Percentiles rank a stretch among this genome's conserved stretches.
phyloP scores from a whole-genome alignment of 768 basidiomycete genomes.

The Mycena polygramma region DNA sequence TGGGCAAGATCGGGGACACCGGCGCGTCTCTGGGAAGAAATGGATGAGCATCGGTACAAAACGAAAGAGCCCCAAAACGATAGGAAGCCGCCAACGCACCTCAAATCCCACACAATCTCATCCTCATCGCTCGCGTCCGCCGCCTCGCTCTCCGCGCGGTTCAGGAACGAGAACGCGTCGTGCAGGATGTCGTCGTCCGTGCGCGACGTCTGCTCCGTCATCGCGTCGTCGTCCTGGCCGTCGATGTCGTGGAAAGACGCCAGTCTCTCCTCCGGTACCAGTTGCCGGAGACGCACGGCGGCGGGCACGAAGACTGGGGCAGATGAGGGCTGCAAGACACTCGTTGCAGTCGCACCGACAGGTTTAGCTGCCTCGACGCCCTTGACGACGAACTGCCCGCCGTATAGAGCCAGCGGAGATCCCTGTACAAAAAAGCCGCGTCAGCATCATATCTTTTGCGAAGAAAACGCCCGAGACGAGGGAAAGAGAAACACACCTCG shows the following conservation, averaged over 20 bases:
- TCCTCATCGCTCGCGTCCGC: constrained; percentile 62
- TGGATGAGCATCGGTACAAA: too few species aligned
- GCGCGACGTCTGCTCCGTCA: constrained; percentile 75
- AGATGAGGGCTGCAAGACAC: too few species aligned
- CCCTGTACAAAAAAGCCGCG: constrained; percentile 49
- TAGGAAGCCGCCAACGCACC: too few species aligned
- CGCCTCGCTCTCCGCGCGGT: constrained; percentile 52
- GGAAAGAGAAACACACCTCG: constrained; percentile 63
- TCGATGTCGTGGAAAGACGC: too few species aligned
- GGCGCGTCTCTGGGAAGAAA: too few species aligned
- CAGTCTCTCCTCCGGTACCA: too few species aligned
- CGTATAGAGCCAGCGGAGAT: constrained; percentile 54
- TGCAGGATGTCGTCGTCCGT: constrained; percentile 88
- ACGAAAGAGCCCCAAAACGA: too few species aligned
- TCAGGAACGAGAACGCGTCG: too few species aligned
- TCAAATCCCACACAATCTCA: constrained; percentile 82
- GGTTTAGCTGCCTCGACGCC: constrained; percentile 39
- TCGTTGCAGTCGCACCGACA: neutral
- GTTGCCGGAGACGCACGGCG: too few species aligned
- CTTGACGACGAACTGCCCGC: constrained; percentile 52
- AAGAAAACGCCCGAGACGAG: constrained; percentile 9
- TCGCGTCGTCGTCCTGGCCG: constrained; percentile 65
- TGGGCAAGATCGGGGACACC: too few species aligned
- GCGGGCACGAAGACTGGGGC: too few species aligned
- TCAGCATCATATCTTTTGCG: constrained; percentile 8